Base-by-base conservation (phyloP, 176 grass and related monocot genomes). In the Metroxylon sagu region DNA sequence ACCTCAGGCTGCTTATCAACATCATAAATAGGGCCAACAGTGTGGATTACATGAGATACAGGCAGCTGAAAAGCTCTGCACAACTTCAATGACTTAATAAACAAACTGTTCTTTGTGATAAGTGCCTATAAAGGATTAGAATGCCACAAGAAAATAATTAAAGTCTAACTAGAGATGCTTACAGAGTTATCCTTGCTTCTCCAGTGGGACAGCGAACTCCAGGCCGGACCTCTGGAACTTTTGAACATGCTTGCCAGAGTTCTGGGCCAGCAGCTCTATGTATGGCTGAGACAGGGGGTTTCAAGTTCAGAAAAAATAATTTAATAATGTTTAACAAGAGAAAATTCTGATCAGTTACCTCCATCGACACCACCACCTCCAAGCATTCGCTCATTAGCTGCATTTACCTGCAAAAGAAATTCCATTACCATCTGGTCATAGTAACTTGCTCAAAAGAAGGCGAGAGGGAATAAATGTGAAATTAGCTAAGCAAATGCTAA, bases 331-430 rank as follows among this genome's bases (percentile, higher is more conserved):
- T 43, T 43, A 43, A 43, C 0, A 43, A 12, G 10, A 43, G 35
- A 43, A 43, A 43, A 43, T 43, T 43, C 35, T 43, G 8, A 43
- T 43, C 4, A 29, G 53, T 67, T 70, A 91, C 93, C 93, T 82
- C 93, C 87, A 80, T 97, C 87, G 25, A 97, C 84, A 54, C 93
- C 87, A 75, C 83, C 81, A 28, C 87, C 87, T 80, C 93, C 84
- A 21, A 91, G 76, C 93, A 91, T 97, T 61, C 43, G 58, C 55
- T 80, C 69, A 77, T 91, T 88, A 73, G 93, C 87, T 62, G 87
- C 93, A 83, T 91, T 97, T 70, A 88, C 93, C 92, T 97, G 54
- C 19, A 74, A 52, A 39, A 65, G 8, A 43, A 43, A 10, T 43
- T 43, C 35, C 35, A 43, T 43, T 43, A 43, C 35, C 35, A 43